Base-by-base conservation (phyloP, 495 filamentous ascomycete species). In the Hypoxylon crocopeplum region DNA sequence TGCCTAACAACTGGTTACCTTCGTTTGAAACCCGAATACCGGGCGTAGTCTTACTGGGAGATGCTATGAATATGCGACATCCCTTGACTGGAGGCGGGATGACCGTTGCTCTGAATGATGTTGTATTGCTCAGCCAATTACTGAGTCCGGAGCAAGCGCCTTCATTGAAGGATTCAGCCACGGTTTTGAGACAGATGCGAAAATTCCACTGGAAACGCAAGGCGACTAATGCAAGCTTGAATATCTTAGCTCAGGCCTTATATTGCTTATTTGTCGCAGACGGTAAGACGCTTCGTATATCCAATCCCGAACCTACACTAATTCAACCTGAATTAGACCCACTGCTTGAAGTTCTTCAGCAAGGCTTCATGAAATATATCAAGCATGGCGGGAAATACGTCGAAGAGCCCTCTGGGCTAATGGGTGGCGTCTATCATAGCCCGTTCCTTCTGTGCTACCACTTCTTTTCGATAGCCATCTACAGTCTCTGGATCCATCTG, bases 61-160 rank as follows among this genome's bases (percentile, higher is more conserved):
- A 94, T 70, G 90, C 90, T 4, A 84, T 91, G 75, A 94, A 94
- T 69, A 93, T 94, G 89, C 87, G 90, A 2, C 90, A 94, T 72
- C 90, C 90, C 0, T 72, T 94, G n/a, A 93, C 90, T 0, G 90
- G 90, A 20, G 89, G 90, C 49, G 90, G 90, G 37, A 94, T 94
- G 90, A 94, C 90, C 0, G 90, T 94, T 2, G 90, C 88, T 1
- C 84, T 94, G 71, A 91, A 87, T 58, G 90, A 94, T 63, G 90
- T 88, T 1, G 82, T 90, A 7, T 68, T 91, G 1, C 77, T 94
- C 20, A 77, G 82, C 13, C 76, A 83, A 1, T 68, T 94, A n/a
- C 79, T 94, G 6, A 79, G 79, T 37, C 89, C 88, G 0, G 74
- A 82, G 40, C 68, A 74, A 3, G 81, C 92, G 5, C 88, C 88